phyloP scores from a whole-genome alignment of 2,329 filamentous ascomycete genomes.

The Sclerotinia sclerotiorum region DNA sequence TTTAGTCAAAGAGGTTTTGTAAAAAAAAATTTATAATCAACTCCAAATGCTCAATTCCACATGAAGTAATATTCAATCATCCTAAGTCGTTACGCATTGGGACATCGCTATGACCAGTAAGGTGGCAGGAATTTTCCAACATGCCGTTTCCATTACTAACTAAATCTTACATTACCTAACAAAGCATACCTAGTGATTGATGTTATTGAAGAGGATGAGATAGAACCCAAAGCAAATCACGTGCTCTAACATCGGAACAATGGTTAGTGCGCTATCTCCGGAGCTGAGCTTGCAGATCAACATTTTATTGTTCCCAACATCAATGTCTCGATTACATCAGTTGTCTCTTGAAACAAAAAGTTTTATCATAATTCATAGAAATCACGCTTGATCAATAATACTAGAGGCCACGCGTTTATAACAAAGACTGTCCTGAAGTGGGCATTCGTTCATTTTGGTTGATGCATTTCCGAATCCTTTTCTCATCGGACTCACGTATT shows the following conservation, averaged over 20 bases:
- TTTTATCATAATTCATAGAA: background rate
- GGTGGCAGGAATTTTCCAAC: too few species aligned
- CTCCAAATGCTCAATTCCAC: too few species aligned
- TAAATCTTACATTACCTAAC: background rate
- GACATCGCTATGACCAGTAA: background rate
- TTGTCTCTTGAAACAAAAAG: background rate
- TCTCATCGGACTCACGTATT: background rate
- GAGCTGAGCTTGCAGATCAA: background rate
- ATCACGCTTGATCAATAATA: background rate
- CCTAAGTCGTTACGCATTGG: background rate
- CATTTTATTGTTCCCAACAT: constrained; percentile 5
- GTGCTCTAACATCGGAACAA: background rate
- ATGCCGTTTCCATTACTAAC: background rate
- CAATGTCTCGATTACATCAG: background rate
- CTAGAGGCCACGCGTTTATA: background rate
- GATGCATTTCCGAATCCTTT: background rate
- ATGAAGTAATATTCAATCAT: background rate
- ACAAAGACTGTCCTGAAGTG: background rate
- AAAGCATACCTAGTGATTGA: background rate
- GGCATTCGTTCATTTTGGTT: background rate
- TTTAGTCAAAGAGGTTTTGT: too few species aligned
- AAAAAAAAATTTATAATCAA: too few species aligned
- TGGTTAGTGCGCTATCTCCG: background rate
- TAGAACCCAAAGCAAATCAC: background rate
- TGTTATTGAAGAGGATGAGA: background rate